Evolutionary conservation across 805 yeast genomes (phyloP), one percentile per base, ranked within the genome.

Genomic region (Wickerhamomyces queroliae): DNA sequence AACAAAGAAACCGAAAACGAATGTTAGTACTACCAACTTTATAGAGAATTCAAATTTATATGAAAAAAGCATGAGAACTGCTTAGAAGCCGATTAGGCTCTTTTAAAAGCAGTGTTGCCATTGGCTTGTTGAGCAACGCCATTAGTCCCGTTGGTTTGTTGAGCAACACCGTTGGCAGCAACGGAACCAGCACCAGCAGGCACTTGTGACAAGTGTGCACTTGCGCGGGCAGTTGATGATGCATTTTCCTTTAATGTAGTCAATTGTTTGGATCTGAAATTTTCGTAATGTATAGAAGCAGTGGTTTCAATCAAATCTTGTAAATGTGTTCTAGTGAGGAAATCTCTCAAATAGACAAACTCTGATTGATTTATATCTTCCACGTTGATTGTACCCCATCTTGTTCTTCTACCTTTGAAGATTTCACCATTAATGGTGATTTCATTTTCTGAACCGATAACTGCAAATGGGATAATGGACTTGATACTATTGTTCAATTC

Each of bases 251-350:
- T 90, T 63, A 93, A 74, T 8, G 95, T 95, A 44, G 89, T 78
- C 62, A 93, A 78, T 68, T 93, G 99, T 65, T 90, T 89, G 17
- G 95, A 73, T 67, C 99, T 82, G 69, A 90, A 93, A 39, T 80
- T 72, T 69, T 93, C 99, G 64, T 93, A 93, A 63, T 93, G 98
- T 39, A 80, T 74, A 49, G 78, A 70, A 2, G 95, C 70, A 4
- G 99, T 93, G 11, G 95, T 79, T 63, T 93, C 99, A 54, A 93
- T 90, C 61, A 93, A 78, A 61, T 91, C 98, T 63, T 89, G 97
- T 56, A 93, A 72, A 62, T 93, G 97, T 8, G 98, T 88, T 68
- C 96, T 80, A 34, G 96, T 88, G 56, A 93, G 76, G 63, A 93
- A 93, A 62, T 88, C 95, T 66, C 97, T 79, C 58, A 93, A 78